Base-by-base conservation (phyloP, 495 filamentous ascomycete genomes). In the Aspergillus conjunctus region DNA sequence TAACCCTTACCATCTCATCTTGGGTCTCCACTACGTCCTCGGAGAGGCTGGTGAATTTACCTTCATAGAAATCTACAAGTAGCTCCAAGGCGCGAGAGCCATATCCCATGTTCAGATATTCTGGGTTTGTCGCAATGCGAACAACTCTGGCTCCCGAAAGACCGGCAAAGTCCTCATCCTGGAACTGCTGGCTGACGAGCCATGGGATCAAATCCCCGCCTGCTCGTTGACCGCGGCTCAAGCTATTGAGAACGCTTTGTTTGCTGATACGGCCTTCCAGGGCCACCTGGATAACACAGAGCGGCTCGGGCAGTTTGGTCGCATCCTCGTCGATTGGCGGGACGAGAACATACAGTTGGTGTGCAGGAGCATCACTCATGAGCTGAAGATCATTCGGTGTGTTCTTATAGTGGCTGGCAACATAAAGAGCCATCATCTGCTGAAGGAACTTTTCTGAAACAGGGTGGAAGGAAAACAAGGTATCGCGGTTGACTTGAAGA, bases 361-460 rank as follows among this genome's bases (percentile, higher is more conserved):
- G 95, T 0, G 94, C 93, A 11, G 95, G 95, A 7, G 95, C 94
- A 77, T 99, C 95, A 64, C 89, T 93, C 90, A 99, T 94, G 34
- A 99, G 85, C 71, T 98, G 95, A 30, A 99, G 82, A 68, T 99
- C 95, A 67, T 99, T 97, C 4, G 95, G 95, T 1, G 92, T 92
- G 74, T 99, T 99, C 74, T 98, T 98, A 79, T 99, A 97, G 70
- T 97, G 93, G 69, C 90, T 93, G 17, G 95, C 92, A n/a, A 98
- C 94, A 66, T 97, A 98, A 1, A 99, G 84, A 10, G 92, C 91
- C 75, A 99, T 92, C 92, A 98, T 97, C 62, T 96, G 91, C 69
- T 98, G 95, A 49, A 99, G 80, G 76, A 99, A 98, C 71, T 92
- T 94, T 68, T 99, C 95, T 8, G 93, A 96, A 9, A 98, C 91